Evolutionary conservation across 2,329 filamentous ascomycete species (phyloP).

Genomic region (Diaporthe batatas): DNA sequence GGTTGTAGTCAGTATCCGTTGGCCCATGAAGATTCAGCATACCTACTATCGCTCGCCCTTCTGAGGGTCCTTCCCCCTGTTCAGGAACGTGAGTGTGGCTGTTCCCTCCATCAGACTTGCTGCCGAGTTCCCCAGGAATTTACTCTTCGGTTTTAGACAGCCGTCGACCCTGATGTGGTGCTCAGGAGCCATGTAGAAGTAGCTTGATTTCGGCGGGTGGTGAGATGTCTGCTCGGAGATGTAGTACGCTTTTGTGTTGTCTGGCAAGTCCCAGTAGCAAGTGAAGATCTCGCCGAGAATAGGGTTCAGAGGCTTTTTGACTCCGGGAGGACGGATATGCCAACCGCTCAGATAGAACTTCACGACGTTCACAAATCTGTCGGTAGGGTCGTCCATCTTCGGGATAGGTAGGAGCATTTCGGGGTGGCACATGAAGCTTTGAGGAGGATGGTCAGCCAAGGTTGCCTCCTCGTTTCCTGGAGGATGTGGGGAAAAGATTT

Average conservation of each 20-base stretch:
- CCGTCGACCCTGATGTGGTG: constrained; percentile 96
- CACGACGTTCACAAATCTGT: constrained; percentile 93
- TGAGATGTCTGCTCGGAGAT: constrained; percentile 98
- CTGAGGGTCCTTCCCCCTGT: constrained; percentile 75
- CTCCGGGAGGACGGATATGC: constrained; percentile 97
- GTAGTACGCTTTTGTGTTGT: constrained; percentile 91
- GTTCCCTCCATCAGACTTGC: constrained; percentile 99
- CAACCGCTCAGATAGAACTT: constrained; percentile 99
- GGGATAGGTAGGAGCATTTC: constrained; percentile 93
- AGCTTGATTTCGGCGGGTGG: constrained; percentile 97
- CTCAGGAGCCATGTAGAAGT: constrained; percentile 97
- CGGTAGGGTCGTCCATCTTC: constrained; percentile 86
- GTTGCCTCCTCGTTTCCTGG: neutral
- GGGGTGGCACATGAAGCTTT: constrained; percentile 98
- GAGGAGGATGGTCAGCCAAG: constrained; percentile 30
- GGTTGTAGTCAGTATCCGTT: constrained; percentile 41
- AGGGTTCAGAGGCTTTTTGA: constrained; percentile 98
- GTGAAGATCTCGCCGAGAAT: constrained; percentile 95
- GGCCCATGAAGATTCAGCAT: constrained; percentile 47
- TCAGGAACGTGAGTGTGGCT: constrained; percentile 85
- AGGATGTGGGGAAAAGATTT: constrained; percentile 51
- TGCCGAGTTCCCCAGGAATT: constrained; percentile 95
- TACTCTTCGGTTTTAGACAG: constrained; percentile 93
- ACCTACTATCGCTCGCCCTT: constrained; percentile 86
- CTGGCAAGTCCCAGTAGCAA: constrained; percentile 93